Percentiles rank a stretch among this genome's conserved stretches.
Evolutionary conservation across 805 yeast species (phyloP).

Genomic region (Pichia thaimueangensis): DNA sequence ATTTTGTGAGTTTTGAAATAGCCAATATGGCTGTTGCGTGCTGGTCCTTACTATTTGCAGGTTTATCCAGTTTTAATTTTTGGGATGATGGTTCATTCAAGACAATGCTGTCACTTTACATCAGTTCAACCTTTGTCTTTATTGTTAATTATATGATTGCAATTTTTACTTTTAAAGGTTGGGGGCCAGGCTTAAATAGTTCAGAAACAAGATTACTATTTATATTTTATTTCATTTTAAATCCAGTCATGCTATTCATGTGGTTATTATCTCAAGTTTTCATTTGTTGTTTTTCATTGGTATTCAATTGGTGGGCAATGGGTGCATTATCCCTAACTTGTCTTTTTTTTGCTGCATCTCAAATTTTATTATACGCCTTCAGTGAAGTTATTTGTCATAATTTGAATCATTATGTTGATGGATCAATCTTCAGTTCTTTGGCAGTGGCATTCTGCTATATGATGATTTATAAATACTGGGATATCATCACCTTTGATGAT

Average conservation of each 20-base stretch:
- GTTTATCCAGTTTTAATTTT: constrained; percentile 76
- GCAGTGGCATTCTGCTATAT: constrained; percentile 76
- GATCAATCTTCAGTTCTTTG: constrained; percentile 75
- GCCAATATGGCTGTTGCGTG: constrained; percentile 71
- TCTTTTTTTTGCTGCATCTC: constrained; percentile 76
- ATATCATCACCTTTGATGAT: constrained; percentile 90
- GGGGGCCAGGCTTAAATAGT: constrained; percentile 45
- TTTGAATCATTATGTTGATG: constrained; percentile 84
- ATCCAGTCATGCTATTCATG: constrained; percentile 55
- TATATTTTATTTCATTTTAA: constrained; percentile 61
- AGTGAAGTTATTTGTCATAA: constrained; percentile 60
- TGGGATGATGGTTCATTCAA: constrained; percentile 89
- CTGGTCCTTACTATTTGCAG: constrained; percentile 61
- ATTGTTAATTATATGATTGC: constrained; percentile 60
- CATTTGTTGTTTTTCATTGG: constrained; percentile 60
- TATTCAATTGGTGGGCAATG: constrained; percentile 73
- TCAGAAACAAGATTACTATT: constrained; percentile 62
- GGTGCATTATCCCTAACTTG: constrained; percentile 74
- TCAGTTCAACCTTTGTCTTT: constrained; percentile 52
- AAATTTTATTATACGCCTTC: constrained; percentile 64
- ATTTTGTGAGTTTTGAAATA: constrained; percentile 75
- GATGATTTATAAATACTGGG: constrained; percentile 98
- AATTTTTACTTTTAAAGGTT: constrained; percentile 65
- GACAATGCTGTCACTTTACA: constrained; percentile 53
- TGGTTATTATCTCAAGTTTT: constrained; percentile 65